Conservation (phyloP, 2,329 filamentous ascomycete genomes). For the Colletotrichum camelliae region DNA sequence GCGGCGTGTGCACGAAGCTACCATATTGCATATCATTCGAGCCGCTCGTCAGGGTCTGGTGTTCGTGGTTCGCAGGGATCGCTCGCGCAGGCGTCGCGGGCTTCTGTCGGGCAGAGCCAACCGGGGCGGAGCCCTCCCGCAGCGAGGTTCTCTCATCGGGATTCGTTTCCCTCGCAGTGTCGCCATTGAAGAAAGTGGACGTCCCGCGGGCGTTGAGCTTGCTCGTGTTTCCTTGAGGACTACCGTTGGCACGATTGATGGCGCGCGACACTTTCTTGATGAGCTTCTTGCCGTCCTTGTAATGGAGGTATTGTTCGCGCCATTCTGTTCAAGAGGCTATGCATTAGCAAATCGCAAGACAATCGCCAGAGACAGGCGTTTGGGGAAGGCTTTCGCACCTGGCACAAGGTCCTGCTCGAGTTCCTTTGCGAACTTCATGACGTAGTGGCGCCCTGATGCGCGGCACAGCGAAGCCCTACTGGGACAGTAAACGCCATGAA, state of each 20-base stretch:
- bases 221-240: background rate
- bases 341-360: background rate
- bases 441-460: slow-evolving; percentile 26
- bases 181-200: background rate
- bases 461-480: background rate
- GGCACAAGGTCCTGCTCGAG: slow-evolving; percentile 88
- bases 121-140: slow-evolving; percentile 30
- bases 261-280: slow-evolving; percentile 83
- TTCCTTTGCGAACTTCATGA: slow-evolving; percentile 76
- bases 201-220: background rate
- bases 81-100: slow-evolving; percentile 24
- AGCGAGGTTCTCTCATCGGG: slow-evolving; percentile 26
- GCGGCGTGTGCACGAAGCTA: slow-evolving; percentile 55
- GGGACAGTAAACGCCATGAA: slow-evolving; percentile 7
- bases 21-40: slow-evolving; percentile 54
- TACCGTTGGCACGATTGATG: slow-evolving; percentile 58
- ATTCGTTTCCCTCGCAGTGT: background rate
- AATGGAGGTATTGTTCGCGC: slow-evolving; percentile 92
- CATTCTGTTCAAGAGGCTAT: slow-evolving; percentile 64
- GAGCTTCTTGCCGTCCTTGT: slow-evolving; percentile 94
- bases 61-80: slow-evolving; percentile 35
- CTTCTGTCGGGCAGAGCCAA: slow-evolving; percentile 24
- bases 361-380: background rate
- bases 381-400: slow-evolving; percentile 49
- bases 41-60: slow-evolving; percentile 43